phyloP scores from a whole-genome alignment of 1,284 basidiomycete species.

The Ganoderma leucocontextum region DNA sequence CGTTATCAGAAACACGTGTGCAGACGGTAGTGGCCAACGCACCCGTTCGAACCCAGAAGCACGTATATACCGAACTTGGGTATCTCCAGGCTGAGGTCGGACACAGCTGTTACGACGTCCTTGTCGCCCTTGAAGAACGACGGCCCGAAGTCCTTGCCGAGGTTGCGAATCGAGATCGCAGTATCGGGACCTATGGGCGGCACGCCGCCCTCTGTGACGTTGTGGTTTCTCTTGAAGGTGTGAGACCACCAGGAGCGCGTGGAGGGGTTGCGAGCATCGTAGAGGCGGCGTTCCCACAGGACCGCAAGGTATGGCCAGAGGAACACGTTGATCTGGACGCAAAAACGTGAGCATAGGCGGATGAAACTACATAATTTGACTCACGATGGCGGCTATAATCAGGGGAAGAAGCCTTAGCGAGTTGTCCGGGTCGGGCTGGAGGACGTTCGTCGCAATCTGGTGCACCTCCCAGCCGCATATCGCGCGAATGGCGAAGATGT shows the following conservation, averaged over 20 bases:
- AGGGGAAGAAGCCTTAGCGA: conserved; percentile 65
- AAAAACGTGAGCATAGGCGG: background rate
- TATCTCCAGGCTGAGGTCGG: conserved; percentile 69
- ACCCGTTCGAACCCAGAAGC: conserved; percentile 79
- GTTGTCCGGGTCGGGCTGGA: conserved; percentile 67
- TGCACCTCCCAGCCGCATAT: conserved; percentile 74
- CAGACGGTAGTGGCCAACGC: conserved; percentile 31
- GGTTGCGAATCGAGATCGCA: conserved; percentile 67
- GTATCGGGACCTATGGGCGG: conserved; percentile 48
- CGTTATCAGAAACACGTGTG: background rate
- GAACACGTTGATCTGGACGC: conserved; percentile 68
- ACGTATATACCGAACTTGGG: conserved; percentile 79
- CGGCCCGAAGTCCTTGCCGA: conserved; percentile 64
- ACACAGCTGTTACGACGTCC: conserved; percentile 63
- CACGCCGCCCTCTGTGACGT: conserved; percentile 28
- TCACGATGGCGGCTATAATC: conserved; percentile 69
- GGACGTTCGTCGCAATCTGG: conserved; percentile 56
- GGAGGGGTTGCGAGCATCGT: conserved; percentile 59
- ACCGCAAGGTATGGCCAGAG: conserved; percentile 74
- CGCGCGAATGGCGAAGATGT: conserved; percentile 74
- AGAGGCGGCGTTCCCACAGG: conserved; percentile 65
- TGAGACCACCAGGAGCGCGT: conserved; percentile 40
- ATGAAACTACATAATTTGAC: conserved; percentile 33
- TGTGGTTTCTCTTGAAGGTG: conserved; percentile 30
- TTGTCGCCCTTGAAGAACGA: conserved; percentile 50